Conservation (phyloP, 2,329 filamentous ascomycete genomes). For the Fusarium nurragi region DNA sequence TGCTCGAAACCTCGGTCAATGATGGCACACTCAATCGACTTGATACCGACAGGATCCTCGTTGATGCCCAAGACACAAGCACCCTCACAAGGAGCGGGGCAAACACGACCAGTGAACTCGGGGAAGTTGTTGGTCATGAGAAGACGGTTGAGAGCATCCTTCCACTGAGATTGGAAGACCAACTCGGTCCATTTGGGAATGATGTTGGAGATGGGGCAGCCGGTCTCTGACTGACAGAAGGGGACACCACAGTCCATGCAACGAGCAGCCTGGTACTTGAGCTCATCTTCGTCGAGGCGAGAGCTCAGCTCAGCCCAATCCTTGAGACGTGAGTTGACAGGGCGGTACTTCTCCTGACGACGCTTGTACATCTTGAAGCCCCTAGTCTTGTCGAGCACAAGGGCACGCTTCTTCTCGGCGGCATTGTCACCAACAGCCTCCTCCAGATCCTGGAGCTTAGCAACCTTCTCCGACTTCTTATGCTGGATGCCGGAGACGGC, state of each 20-base stretch:
- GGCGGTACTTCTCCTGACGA: conserved; percentile 91
- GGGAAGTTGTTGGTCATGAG: conserved; percentile 99
- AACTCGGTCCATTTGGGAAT: conserved; percentile 97
- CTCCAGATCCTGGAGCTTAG: conserved; percentile 84
- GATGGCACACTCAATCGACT: conserved; percentile 97
- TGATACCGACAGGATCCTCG: conserved; percentile 96
- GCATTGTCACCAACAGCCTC: conserved; percentile 87
- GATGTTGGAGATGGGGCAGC: conserved; percentile 96
- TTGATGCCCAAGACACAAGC: conserved; percentile 97
- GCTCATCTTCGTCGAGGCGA: conserved; percentile 89
- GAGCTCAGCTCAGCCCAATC: conserved; percentile 93
- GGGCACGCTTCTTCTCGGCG: conserved; percentile 86
- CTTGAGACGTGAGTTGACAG: conserved; percentile 82
- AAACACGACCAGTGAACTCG: conserved; percentile 96
- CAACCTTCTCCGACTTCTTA: conserved; percentile 73
- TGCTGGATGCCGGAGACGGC: conserved; percentile 72
- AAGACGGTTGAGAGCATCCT: conserved; percentile 88
- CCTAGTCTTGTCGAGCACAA: conserved; percentile 96
- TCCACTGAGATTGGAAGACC: conserved; percentile 81
- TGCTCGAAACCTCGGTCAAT: conserved; percentile 97
- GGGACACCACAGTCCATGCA: conserved; percentile 99
- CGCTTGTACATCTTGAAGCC: conserved; percentile 98
- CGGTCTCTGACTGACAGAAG: conserved; percentile 96
- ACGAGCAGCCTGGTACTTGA: conserved; percentile 95
- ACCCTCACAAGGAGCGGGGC: conserved; percentile 94